phyloP scores from a whole-genome alignment of 352 stramenopile genomes.

The Phytophthora idaei region DNA sequence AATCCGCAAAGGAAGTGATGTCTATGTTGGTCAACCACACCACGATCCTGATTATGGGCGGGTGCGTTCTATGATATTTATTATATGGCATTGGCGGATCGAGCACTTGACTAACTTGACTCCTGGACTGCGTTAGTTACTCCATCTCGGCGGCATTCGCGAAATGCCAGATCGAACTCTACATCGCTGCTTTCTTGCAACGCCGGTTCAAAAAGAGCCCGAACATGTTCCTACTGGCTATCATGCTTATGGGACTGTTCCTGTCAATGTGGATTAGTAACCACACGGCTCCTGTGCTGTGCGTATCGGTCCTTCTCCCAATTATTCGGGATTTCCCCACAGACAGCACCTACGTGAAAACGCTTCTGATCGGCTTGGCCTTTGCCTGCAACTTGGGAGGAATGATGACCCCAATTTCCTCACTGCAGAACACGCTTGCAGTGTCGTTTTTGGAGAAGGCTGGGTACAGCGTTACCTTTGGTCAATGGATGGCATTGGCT shows the following conservation, averaged over 20 bases:
- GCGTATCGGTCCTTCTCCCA: constrained; percentile 88
- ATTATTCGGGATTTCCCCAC: constrained; percentile 90
- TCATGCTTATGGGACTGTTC: constrained; percentile 94
- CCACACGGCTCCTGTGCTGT: constrained; percentile 93
- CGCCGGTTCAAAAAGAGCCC: constrained; percentile 89
- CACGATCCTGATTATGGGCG: constrained; percentile 93
- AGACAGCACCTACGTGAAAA: constrained; percentile 89
- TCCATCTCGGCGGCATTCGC: constrained; percentile 91
- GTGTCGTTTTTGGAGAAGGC: constrained; percentile 89
- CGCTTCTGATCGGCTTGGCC: constrained; percentile 91
- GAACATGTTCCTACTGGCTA: constrained; percentile 90
- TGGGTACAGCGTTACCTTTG: constrained; percentile 89
- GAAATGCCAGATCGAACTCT: constrained; percentile 93
- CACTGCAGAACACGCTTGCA: constrained; percentile 88
- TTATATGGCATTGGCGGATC: not conserved
- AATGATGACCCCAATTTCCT: constrained; percentile 95
- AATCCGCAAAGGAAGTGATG: constrained; percentile 90
- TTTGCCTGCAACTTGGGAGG: constrained; percentile 93
- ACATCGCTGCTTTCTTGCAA: constrained; percentile 90
- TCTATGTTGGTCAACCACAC: constrained; percentile 92
- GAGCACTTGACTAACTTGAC: constrained; percentile 3
- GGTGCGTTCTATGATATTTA: constrained; percentile 41
- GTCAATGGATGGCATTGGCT: constrained; percentile 90
- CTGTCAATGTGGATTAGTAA: constrained; percentile 95
- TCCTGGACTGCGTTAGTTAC: constrained; percentile 38